These are phyloP conservation scores for Silybum marianum DNA, from an alignment of 129 eudicot species.

Conservation along the genomic window DNA sequence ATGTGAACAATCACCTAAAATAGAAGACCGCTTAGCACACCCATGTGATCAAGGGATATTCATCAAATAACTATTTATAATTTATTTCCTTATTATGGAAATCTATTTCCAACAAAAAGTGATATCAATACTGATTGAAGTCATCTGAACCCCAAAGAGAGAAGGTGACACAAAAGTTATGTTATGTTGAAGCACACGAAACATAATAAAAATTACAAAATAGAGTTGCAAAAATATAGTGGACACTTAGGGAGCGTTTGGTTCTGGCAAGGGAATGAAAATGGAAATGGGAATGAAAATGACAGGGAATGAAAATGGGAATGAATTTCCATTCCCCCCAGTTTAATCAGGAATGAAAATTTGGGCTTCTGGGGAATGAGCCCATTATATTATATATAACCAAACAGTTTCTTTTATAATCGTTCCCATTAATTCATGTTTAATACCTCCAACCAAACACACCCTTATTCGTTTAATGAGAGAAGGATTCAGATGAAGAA, in stretches of 20 bases:
- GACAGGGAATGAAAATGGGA: too few species aligned
- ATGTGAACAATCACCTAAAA: conserved; percentile 49
- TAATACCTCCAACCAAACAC: too few species aligned
- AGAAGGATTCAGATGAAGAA: background rate
- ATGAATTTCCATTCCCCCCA: too few species aligned
- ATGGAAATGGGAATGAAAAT: too few species aligned
- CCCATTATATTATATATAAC: too few species aligned
- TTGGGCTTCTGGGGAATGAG: too few species aligned
- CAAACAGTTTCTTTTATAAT: too few species aligned
- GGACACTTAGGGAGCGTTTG: too few species aligned
- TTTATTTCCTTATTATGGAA: background rate
- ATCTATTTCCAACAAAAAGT: background rate
- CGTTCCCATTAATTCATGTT: too few species aligned
- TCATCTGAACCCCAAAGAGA: background rate
- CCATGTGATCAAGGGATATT: background rate
- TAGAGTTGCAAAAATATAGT: background rate
- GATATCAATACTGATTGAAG: background rate
- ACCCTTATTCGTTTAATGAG: background rate
- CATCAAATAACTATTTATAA: conserved; percentile 9
- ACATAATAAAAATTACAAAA: background rate
- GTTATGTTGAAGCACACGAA: background rate
- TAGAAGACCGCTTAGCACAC: background rate
- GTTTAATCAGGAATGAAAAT: too few species aligned
- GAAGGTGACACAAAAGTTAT: background rate
- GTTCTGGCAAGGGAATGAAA: too few species aligned